Conservation (phyloP, 2,329 filamentous ascomycete species). For the Fusarium burgessii region DNA sequence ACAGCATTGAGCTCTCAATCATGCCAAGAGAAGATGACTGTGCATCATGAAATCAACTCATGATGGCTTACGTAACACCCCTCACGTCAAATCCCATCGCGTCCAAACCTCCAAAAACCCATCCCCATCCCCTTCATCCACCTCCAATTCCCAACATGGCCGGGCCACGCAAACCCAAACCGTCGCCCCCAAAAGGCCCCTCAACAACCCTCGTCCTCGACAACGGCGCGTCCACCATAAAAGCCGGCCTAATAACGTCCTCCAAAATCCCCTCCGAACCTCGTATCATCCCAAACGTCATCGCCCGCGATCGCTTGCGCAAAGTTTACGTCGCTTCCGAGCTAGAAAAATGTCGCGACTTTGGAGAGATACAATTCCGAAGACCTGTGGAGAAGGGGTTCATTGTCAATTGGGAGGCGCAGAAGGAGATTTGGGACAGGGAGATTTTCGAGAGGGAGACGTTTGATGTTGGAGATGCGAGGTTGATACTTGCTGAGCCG, state of each 20-base stretch:
- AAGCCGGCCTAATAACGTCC: constrained; percentile 80
- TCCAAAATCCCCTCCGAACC: constrained; percentile 66
- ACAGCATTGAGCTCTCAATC: background rate
- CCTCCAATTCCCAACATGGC: constrained; percentile 52
- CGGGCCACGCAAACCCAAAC: constrained; percentile 65
- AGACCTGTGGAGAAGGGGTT: constrained; percentile 95
- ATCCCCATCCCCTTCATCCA: background rate
- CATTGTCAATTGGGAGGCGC: constrained; percentile 94
- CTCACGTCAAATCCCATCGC: constrained; percentile 36
- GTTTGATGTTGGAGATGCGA: constrained; percentile 79
- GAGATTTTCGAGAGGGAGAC: constrained; percentile 81
- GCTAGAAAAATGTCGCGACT: constrained; percentile 83
- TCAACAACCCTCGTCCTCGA: constrained; percentile 85
- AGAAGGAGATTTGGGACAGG: constrained; percentile 95
- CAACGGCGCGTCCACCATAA: constrained; percentile 92
- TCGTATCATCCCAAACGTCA: constrained; percentile 84
- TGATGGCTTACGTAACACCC: constrained; percentile 37
- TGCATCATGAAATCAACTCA: constrained; percentile 22
- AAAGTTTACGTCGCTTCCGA: constrained; percentile 85
- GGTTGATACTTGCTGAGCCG: constrained; percentile 85
- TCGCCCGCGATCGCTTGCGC: constrained; percentile 84
- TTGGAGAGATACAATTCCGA: constrained; percentile 87
- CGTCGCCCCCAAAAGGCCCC: constrained; percentile 64
- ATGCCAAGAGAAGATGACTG: constrained; percentile 2
- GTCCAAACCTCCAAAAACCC: constrained; percentile 10